phyloP scores from a whole-genome alignment of 257 asterid genomes.

The Echites panduratus region DNA sequence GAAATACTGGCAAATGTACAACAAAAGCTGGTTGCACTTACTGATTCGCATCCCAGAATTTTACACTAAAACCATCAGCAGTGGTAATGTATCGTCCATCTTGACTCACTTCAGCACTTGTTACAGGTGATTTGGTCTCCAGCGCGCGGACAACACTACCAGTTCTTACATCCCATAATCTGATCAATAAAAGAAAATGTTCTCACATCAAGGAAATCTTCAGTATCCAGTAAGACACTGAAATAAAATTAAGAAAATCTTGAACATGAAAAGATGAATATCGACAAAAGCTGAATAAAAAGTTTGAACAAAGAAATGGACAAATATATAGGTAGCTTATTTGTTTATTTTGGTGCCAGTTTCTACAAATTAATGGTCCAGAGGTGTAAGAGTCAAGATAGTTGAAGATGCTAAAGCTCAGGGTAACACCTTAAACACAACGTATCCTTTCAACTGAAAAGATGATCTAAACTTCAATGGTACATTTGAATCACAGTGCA shows the following conservation, averaged over 20 bases:
- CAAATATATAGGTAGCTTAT: background rate
- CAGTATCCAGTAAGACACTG: background rate
- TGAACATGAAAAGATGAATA: constrained; percentile 2
- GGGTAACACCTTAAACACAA: background rate
- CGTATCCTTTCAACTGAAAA: background rate
- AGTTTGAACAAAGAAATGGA: background rate
- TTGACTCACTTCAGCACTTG: constrained; percentile 39
- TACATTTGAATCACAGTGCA: background rate
- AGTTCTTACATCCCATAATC: constrained; percentile 38
- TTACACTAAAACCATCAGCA: constrained; percentile 36
- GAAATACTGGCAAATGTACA: background rate
- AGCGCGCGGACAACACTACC: constrained; percentile 28
- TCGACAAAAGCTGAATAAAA: background rate
- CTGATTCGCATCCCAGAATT: constrained; percentile 44
- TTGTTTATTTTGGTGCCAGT: background rate
- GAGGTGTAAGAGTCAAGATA: background rate
- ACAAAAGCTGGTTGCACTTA: constrained; percentile 12
- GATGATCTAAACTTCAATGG: background rate
- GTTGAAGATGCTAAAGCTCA: background rate
- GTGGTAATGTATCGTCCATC: constrained; percentile 40
- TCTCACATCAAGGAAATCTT: background rate
- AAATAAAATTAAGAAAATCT: background rate
- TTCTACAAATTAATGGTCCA: background rate
- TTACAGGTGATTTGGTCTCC: constrained; percentile 36
- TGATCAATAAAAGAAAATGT: constrained; percentile 4